Evolutionary conservation across 2,329 filamentous ascomycete species (phyloP).

Genomic region (Fusarium nematophilum): DNA sequence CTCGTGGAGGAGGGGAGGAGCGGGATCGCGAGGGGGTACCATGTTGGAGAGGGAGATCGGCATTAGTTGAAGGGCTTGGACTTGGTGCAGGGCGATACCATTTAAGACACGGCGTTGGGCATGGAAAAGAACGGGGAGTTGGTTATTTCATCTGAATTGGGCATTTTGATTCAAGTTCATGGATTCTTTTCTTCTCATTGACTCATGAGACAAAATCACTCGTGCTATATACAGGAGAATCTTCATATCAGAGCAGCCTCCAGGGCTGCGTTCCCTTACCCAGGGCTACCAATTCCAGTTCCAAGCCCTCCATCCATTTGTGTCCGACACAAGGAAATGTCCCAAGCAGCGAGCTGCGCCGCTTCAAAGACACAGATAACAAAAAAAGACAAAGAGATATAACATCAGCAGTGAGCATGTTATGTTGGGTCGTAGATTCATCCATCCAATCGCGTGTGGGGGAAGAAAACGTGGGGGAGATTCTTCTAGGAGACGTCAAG

Average conservation of each 20-base stretch:
- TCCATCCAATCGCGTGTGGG: constrained; percentile 9
- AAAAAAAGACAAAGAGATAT: constrained; percentile 17
- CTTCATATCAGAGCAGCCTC: constrained; percentile 22
- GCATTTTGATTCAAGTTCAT: neutral
- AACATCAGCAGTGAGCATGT: constrained; percentile 26
- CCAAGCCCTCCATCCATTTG: neutral
- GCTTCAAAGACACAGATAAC: constrained; percentile 5
- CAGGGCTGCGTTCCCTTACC: constrained; percentile 26
- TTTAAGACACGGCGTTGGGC: constrained; percentile 26
- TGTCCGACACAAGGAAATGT: neutral
- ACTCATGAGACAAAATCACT: constrained; percentile 14
- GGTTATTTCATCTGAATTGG: neutral
- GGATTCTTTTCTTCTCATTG: constrained; percentile 10
- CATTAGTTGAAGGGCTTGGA: constrained; percentile 35
- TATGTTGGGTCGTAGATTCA: constrained; percentile 21
- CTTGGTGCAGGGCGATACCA: constrained; percentile 20
- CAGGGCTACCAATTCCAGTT: constrained; percentile 7
- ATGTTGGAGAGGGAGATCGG: constrained; percentile 67
- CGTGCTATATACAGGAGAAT: constrained; percentile 32
- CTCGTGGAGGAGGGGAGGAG: constrained; percentile 85
- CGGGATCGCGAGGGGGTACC: constrained; percentile 91
- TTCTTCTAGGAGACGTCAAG: constrained; percentile 27
- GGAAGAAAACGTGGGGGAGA: constrained; percentile 17
- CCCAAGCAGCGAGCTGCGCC: neutral
- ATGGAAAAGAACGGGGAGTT: constrained; percentile 13